Conservation (phyloP, 768 basidiomycete genomes). For the Lyophyllum semitale region DNA sequence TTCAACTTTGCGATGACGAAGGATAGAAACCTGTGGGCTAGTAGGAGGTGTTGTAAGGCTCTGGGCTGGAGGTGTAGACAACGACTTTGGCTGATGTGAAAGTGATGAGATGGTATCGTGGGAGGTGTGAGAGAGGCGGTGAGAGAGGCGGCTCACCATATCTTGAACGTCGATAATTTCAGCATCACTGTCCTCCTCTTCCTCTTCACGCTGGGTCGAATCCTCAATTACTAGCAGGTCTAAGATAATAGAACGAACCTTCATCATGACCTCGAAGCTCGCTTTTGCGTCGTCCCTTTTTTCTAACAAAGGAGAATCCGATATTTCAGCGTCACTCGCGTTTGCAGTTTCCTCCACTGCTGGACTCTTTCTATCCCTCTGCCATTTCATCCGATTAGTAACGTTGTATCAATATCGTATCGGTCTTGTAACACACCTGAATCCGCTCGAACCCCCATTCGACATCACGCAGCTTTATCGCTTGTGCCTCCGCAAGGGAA, state of each 20-base stretch:
- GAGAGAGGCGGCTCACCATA: too few relatives aligned
- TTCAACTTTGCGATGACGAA: background rate
- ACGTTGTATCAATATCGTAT: too few relatives aligned
- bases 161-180: background rate
- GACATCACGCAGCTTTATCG: constrained; percentile 1
- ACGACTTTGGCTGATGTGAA: background rate
- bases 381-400: too few relatives aligned
- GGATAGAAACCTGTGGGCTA: background rate
- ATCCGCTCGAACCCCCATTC: background rate
- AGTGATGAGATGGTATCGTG: too few relatives aligned
- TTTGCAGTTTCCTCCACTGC: background rate
- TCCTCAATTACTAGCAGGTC: too few relatives aligned
- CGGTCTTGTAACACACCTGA: background rate
- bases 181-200: background rate
- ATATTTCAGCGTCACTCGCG: background rate
- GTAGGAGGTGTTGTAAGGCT: background rate
- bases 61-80: background rate
- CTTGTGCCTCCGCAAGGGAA: background rate
- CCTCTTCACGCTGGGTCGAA: too few relatives aligned
- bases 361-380: background rate
- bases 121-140: too few relatives aligned
- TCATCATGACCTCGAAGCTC: too few relatives aligned
- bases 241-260: too few relatives aligned
- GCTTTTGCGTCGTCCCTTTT: too few relatives aligned
- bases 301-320: too few relatives aligned